Conservation (phyloP, 78 protist genomes). For the Chrysochromulina tobinii region DNA sequence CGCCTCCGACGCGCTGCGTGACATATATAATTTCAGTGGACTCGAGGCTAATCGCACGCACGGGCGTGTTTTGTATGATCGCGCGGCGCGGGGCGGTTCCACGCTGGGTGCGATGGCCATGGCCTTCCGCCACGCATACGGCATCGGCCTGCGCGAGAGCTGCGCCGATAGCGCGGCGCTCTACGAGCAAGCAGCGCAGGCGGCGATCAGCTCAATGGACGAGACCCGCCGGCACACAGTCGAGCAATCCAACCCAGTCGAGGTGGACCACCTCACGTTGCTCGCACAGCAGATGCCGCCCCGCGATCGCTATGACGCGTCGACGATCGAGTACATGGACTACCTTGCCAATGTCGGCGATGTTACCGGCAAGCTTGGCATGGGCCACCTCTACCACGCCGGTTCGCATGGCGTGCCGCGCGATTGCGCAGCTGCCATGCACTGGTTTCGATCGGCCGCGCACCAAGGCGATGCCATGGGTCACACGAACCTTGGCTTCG, state of each 20-base stretch:
- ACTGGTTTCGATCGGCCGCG: neutral
- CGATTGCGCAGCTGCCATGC: neutral
- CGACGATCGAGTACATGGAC: neutral
- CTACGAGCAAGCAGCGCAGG: neutral
- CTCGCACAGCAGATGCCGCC: too few relatives aligned
- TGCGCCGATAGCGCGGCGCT: neutral
- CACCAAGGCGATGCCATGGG: neutral
- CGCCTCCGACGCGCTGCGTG: neutral
- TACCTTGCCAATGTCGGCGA: neutral
- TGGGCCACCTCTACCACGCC: neutral
- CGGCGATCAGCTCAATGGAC: neutral
- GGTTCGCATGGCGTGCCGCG: conserved; percentile 6
- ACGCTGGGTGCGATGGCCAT: neutral
- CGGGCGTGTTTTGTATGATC: neutral
- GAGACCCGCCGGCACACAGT: neutral
- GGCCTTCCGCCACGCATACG: neutral
- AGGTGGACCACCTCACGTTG: too few relatives aligned
- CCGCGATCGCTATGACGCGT: neutral
- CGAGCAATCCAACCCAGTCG: neutral
- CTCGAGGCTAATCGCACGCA: neutral
- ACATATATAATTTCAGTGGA: neutral
- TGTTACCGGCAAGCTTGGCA: neutral
- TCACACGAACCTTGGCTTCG: neutral
- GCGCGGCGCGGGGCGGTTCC: neutral
- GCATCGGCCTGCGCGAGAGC: neutral